Base-by-base conservation (phyloP, 805 yeast species). In the Barnettozyma pratensis region DNA sequence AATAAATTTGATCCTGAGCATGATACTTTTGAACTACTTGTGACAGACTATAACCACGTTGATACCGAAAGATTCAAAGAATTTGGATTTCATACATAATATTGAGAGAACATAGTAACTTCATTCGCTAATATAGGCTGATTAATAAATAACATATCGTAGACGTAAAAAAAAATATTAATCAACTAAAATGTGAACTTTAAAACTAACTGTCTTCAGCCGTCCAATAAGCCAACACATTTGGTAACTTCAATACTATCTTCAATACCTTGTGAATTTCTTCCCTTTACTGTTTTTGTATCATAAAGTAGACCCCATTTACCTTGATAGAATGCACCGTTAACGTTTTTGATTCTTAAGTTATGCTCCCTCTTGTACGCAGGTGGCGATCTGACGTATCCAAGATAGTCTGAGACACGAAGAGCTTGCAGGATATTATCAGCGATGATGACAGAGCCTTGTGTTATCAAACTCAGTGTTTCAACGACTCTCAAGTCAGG, bases 1-100 rank as follows among this genome's bases (percentile, higher is more conserved):
- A 77, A 75, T 46, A 75, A 74, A 35, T 83, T 79, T 73, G 63
- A 74, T 61, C 58, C 72, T 35, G 70, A 69, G 36, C 34, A 31
- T 48, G 72, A 71, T 46, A 66, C 63, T 47, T 64, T 70, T 48
- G 67, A 69, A 53, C 58, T 71, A 45, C 49, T 64, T 52, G 65
- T 71, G 45, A 60, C 64, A 42, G 72, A 71, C 45, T 69, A 68
- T 63, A 54, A 63, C 34, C 45, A 50, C 38, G 51, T 38, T 26
- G 30, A 9, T 3, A 26, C n/a, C 5, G 38, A 41, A 5, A 41
- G 44, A 41, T 25, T 41, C 37, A 31, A 32, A 29, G n/a, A 41
- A 25, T 41, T 41, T 36, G 38, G 38, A 12, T 36, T 36, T 36
- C 25, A 12, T 36, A 14, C 38, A 12, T 12, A n/a, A 36, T 12